phyloP scores from a whole-genome alignment of 768 basidiomycete species.

The Tricholoma bakamatsutake region DNA sequence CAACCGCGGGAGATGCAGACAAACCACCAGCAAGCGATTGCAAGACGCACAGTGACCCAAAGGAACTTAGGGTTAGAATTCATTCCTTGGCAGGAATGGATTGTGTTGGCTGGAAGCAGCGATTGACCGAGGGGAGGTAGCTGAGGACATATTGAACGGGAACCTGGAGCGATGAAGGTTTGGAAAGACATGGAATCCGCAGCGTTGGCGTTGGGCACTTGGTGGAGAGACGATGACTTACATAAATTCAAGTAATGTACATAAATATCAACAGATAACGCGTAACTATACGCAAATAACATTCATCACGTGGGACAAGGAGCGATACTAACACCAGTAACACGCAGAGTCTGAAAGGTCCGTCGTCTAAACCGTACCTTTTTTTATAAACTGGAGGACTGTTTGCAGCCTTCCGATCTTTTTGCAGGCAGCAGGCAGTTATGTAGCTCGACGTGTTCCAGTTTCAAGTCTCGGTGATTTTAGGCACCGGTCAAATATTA shows the following conservation, averaged over 20 bases:
- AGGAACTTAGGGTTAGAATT: slow-evolving; percentile 57
- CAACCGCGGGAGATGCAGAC: slow-evolving; percentile 19
- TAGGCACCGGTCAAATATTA: too few species aligned
- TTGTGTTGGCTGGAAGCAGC: slow-evolving; percentile 48
- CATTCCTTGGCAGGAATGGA: slow-evolving; percentile 41
- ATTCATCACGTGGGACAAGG: neutral
- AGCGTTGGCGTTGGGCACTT: slow-evolving; percentile 4
- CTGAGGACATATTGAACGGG: slow-evolving; percentile 24
- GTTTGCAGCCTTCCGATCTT: too few species aligned
- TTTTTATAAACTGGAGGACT: too few species aligned
- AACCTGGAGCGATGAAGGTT: slow-evolving; percentile 46
- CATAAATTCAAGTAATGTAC: neutral
- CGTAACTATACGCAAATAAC: too few species aligned
- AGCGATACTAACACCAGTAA: neutral
- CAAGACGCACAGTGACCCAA: slow-evolving; percentile 27
- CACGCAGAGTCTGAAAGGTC: too few species aligned
- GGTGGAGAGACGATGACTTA: too few species aligned
- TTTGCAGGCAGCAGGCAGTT: too few species aligned
- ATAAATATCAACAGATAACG: too few species aligned
- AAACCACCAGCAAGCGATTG: slow-evolving; percentile 24
- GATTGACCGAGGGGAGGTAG: slow-evolving; percentile 25
- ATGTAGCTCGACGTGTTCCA: too few species aligned
- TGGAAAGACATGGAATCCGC: slow-evolving; percentile 20
- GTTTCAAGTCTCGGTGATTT: too few species aligned
- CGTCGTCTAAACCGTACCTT: too few species aligned